Percentiles rank a stretch among this genome's conserved stretches.
These are phyloP conservation scores for Kwoniella botswanensis DNA, from an alignment of 768 basidiomycete species.

Conservation along the genomic window DNA sequence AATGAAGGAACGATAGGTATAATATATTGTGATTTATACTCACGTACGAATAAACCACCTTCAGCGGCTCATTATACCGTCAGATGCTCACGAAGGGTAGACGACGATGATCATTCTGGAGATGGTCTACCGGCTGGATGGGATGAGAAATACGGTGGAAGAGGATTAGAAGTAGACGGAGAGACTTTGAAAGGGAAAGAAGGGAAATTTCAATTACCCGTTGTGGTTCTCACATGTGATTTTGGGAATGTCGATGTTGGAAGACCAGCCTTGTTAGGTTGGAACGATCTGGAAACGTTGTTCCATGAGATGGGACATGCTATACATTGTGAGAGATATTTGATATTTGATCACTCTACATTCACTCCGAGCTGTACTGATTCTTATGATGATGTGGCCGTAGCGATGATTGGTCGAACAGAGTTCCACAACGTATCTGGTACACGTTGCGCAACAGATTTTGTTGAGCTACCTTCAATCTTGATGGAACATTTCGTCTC, in stretches of 20 bases:
- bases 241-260: conserved; percentile 70
- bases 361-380: not conserved
- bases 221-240: conserved; percentile 89
- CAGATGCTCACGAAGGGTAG: conserved; percentile 86
- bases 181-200: conserved; percentile 67
- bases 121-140: conserved; percentile 62
- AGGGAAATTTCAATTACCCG: conserved; percentile 82
- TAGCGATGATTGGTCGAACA: conserved; percentile 97
- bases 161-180: conserved; percentile 56
- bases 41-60: conserved; percentile 78
- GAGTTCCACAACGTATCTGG: conserved; percentile 98
- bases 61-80: conserved; percentile 99
- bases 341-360: conserved; percentile 25
- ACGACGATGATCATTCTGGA: conserved; percentile 79
- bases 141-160: conserved; percentile 39
- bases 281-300: conserved; percentile 91
- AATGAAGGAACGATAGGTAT: conserved; percentile 83
- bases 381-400: not conserved
- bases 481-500: conserved; percentile 97
- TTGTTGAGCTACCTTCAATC: conserved; percentile 96
- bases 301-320: conserved; percentile 99
- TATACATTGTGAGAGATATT: conserved; percentile 98
- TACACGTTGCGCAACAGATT: conserved; percentile 96
- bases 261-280: conserved; percentile 72
- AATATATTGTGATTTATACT: conserved; percentile 93